phyloP scores from a whole-genome alignment of 2,329 filamentous ascomycete species.

The Shiraia sp. region DNA sequence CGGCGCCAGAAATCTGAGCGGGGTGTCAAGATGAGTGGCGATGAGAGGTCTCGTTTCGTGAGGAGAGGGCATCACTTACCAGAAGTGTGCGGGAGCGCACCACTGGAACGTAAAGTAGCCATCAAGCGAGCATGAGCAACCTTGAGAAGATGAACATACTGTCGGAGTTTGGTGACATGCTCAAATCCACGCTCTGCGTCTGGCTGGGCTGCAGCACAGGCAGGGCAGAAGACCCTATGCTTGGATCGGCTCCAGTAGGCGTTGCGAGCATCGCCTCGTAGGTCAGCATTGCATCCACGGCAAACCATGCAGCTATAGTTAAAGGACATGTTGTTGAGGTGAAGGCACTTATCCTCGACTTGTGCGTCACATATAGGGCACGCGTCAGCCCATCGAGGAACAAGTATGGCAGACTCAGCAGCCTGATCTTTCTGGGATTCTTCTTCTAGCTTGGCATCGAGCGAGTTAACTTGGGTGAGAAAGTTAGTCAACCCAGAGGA shows the following conservation, averaged over 20 bases:
- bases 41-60: conserved; percentile 17
- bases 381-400: conserved; percentile 66
- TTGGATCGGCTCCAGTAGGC: conserved; percentile 72
- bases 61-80: conserved; percentile 49
- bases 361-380: conserved; percentile 81
- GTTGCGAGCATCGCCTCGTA: conserved; percentile 69
- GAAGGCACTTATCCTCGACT: conserved; percentile 91
- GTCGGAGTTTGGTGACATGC: conserved; percentile 81
- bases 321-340: conserved; percentile 75
- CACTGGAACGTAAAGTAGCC: conserved; percentile 81
- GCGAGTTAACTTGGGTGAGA: conserved; percentile 77
- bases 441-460: conserved; percentile 61
- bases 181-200: conserved; percentile 67
- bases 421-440: conserved; percentile 46
- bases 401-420: conserved; percentile 48
- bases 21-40: conserved; percentile 37
- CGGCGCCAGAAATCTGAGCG: conserved; percentile 33
- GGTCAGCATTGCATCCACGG: conserved; percentile 71
- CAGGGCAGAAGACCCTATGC: conserved; percentile 70
- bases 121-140: conserved; percentile 89
- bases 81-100: conserved; percentile 74
- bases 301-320: conserved; percentile 78
- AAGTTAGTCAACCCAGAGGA: conserved; percentile 80
- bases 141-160: conserved; percentile 90
- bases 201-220: conserved; percentile 63